Base-by-base conservation (phyloP, 2,329 filamentous ascomycete genomes). In the Apiospora rasikravindrae region DNA sequence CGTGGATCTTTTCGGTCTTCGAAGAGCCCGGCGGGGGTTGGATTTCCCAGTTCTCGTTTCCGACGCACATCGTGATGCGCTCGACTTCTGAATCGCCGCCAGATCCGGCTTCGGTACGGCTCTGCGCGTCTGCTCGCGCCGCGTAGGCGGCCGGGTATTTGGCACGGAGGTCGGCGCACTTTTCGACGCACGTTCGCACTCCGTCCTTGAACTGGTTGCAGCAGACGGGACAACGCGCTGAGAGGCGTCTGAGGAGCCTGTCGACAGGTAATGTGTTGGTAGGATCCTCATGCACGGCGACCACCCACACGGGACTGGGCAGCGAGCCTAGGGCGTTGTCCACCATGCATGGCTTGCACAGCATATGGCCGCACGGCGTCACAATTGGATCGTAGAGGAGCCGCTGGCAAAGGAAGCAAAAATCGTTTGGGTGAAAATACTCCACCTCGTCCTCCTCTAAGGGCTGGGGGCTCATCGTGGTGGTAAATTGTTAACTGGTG, bases 191-290 rank as follows among this genome's bases (percentile, higher is more conserved):
- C 1, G 79, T 73, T 1, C 74, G 49, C 1, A 83, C 33, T 37
- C 83, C 1, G 80, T 80, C 0, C 83, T 84, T 51, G 77, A 1
- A 6, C 2, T 37, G 76, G 2, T 83, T 83, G 10, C 84, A 79
- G 69, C 84, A 86, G 84, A 86, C 85, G 16, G 84, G 84, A 73
- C 84, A 86, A 40, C 80, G 80, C 1, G 83, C 83, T 5, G 8
- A 5, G 33, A 37, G 33, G 6, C 8, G 8, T 5, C 8, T 37
- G 33, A 37, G 33, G 33, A 4, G 2, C 5, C 4, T 6, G 33
- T 5, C 2, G 33, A 6, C 1, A 1, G 5, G 33, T 37, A 37
- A 37, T 1, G 72, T 83, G 81, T 51, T 85, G 76, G 74, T 72
- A 71, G 73, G 75, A 45, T 78, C 74, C 67, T 82, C 80, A 72